A percentile compares a stretch with the other conserved stretches of the same genome.
phyloP scores from a whole-genome alignment of 1,139 yeast species.

The Candida buenavistaensis region DNA sequence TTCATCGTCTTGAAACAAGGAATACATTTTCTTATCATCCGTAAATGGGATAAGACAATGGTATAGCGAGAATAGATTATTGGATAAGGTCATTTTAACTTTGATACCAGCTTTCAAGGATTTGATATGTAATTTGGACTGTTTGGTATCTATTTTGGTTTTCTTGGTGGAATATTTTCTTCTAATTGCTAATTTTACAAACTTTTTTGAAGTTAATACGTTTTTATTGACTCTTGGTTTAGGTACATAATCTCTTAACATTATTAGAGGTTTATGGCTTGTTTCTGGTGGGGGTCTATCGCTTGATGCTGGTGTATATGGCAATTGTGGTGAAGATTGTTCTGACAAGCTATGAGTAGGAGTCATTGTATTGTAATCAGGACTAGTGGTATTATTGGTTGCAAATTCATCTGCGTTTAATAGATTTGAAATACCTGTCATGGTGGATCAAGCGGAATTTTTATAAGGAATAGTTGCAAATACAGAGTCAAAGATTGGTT shows the following conservation, averaged over 20 bases:
- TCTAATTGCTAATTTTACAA: constrained; percentile 43
- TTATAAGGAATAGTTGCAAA: too few relatives aligned
- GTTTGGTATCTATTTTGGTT: constrained; percentile 8
- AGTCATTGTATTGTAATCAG: constrained; percentile 1
- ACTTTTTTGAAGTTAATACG: constrained; percentile 20
- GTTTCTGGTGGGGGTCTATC: background rate
- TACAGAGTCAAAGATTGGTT: too few relatives aligned
- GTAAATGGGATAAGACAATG: constrained; percentile 41
- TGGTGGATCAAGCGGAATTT: too few relatives aligned
- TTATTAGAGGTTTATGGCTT: constrained; percentile 8
- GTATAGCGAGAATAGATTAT: constrained; percentile 44
- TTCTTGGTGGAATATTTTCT: constrained; percentile 30
- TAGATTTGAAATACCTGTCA: constrained; percentile 10
- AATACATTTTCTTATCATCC: constrained; percentile 16
- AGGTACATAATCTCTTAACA: constrained; percentile 17
- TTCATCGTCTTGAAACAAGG: constrained; percentile 11
- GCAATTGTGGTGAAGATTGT: constrained; percentile 2
- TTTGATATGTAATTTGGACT: constrained; percentile 46
- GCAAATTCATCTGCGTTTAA: constrained; percentile 9
- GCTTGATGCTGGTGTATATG: background rate
- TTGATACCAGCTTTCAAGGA: constrained; percentile 55
- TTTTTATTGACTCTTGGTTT: constrained; percentile 25
- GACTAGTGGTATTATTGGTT: background rate
- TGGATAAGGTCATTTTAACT: constrained; percentile 47
- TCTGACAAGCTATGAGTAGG: constrained; percentile 2